Evolutionary conservation across 148 eudicot species (phyloP), one percentile per base, ranked within the genome.

Genomic region (Fallopia convolvulus): DNA sequence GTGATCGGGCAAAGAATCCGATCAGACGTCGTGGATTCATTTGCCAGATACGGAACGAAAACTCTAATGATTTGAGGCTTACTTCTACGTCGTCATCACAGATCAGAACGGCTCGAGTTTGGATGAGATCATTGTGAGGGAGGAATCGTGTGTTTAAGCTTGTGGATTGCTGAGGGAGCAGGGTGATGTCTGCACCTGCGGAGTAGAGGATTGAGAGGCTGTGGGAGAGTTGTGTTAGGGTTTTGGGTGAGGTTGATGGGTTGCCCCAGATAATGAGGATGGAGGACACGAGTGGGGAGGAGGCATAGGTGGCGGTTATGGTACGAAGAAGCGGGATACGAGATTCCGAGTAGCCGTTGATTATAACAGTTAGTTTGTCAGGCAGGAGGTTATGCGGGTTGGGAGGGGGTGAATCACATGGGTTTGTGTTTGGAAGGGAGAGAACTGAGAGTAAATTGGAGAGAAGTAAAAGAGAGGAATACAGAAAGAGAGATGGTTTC

Each of bases 21-120:
- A 92, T 61, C 26, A 90, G 32, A 26, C 89, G 89, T 53, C 83
- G 82, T n/a, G 75, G 90, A 65, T 89, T 88, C 0, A 70, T 66
- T 47, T 39, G 50, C 98, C 97, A 94, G 17, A 85, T 42, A 30
- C 41, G 76, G 81, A 92, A 88, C 0, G 93, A 91, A 74, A 94
- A 94, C 42, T 87, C 87, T 4, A 92, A 41, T 0, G 93, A 83
- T 12, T 82, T 83, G n/a, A 72, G 50, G 36, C 87, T 90, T 20
- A 84, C 87, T 26, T 88, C 88, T 33, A 94, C 81, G 73, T 94
- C 98, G 74, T 92, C 98, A 74, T 94, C 98, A 70, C 89, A 90
- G 76, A 94, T 80, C 72, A 92, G 78, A 46, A 94, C 93, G 30
- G 89, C 87, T 12, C 89, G 88, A 60, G 98, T 94, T 26, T 20